Conservation (phyloP, 441 rosid species). For the Jatropha multifida region DNA sequence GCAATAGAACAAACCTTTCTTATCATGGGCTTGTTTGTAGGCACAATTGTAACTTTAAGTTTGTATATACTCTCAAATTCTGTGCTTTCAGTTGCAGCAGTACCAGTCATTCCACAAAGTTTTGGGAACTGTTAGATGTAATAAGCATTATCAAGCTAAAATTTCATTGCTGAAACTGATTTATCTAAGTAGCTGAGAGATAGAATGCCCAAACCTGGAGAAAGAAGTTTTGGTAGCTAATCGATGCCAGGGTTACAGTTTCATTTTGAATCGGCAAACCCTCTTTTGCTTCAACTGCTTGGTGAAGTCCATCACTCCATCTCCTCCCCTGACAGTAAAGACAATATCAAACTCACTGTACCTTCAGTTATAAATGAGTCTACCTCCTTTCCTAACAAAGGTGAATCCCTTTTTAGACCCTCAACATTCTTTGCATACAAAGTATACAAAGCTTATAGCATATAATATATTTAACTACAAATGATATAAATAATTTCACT, state of each 20-base stretch:
- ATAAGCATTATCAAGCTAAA: slow-evolving; percentile 18
- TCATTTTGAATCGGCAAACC: slow-evolving; percentile 95
- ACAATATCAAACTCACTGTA: neutral
- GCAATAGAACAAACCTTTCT: slow-evolving; percentile 64
- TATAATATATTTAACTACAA: neutral
- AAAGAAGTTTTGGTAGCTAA: slow-evolving; percentile 96
- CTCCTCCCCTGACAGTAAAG: slow-evolving; percentile 70
- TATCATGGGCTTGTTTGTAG: slow-evolving; percentile 95
- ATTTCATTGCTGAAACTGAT: slow-evolving; percentile 15
- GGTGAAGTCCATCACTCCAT: slow-evolving; percentile 99
- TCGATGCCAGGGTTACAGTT: slow-evolving; percentile 92
- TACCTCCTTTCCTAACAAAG: slow-evolving; percentile 1
- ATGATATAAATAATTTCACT: slow-evolving; percentile 7
- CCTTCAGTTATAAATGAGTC: neutral
- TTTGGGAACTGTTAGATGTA: slow-evolving; percentile 68
- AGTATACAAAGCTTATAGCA: too few species aligned
- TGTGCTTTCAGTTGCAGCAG: slow-evolving; percentile 93
- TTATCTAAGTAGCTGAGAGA: slow-evolving; percentile 23
- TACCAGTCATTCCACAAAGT: slow-evolving; percentile 99
- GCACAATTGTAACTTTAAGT: slow-evolving; percentile 92
- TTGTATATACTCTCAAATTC: slow-evolving; percentile 99
- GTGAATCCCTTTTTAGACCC: neutral
- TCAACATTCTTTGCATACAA: neutral
- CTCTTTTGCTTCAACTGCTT: slow-evolving; percentile 99
- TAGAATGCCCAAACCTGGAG: slow-evolving; percentile 66